These are phyloP conservation scores for Circinella minor DNA, from an alignment of 371 early-diverging fungal species.

Conservation along the genomic window DNA sequence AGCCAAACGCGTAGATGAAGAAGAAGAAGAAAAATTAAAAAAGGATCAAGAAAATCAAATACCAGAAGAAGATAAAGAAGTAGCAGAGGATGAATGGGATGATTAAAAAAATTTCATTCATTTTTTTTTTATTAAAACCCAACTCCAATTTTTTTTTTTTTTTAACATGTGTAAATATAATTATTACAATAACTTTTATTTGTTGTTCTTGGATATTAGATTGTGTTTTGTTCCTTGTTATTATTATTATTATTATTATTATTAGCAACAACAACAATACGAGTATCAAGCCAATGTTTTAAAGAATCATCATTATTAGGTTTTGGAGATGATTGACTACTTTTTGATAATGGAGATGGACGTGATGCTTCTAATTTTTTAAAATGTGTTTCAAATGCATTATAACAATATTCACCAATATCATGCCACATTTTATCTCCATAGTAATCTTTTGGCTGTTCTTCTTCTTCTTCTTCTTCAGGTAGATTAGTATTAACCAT, in stretches of 20 bases:
- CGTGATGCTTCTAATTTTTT: neutral
- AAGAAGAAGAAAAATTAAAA: conserved; percentile 40
- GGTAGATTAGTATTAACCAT: neutral
- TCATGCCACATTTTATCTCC: neutral
- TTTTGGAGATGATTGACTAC: neutral
- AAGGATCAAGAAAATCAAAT: conserved; percentile 43
- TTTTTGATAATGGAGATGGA: neutral
- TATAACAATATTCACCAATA: neutral
- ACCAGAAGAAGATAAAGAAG: conserved; percentile 60
- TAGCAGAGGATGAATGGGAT: conserved; percentile 61
- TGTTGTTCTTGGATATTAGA: no score
- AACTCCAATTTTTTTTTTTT: neutral
- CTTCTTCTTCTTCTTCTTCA: neutral
- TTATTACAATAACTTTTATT: no score
- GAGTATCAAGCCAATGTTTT: neutral
- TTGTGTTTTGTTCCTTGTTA: no score
- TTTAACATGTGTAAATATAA: neutral
- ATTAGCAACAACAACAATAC: neutral
- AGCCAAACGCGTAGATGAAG: conserved; percentile 50
- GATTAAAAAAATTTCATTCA: neutral
- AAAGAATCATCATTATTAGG: neutral
- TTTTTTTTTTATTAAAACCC: no score
- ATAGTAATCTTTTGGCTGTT: neutral
- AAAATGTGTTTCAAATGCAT: neutral
- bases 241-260: neutral